phyloP scores from a whole-genome alignment of 2,329 filamentous ascomycete genomes.

The Mycosphaerelloides madeirae region DNA sequence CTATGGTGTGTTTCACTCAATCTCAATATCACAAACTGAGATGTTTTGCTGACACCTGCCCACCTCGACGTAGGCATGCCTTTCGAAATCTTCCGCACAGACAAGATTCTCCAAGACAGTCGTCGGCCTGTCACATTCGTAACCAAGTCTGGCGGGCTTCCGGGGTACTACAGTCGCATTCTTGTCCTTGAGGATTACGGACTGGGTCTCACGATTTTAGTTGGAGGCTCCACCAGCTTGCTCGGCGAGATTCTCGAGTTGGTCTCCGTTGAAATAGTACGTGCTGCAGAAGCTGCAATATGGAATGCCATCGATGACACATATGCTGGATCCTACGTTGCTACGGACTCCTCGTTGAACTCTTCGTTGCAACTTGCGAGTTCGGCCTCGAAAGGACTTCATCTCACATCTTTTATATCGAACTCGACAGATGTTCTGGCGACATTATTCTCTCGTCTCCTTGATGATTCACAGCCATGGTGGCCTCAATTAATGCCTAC shows the following conservation, averaged over 20 bases:
- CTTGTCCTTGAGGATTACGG: slow-evolving; percentile 42
- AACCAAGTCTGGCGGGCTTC: slow-evolving; percentile 43
- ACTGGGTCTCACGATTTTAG: slow-evolving; percentile 41
- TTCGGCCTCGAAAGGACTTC: slow-evolving; percentile 19
- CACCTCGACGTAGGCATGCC: slow-evolving; percentile 32
- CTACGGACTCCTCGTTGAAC: slow-evolving; percentile 18
- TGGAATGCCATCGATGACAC: slow-evolving; percentile 16
- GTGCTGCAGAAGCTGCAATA: slow-evolving; percentile 30
- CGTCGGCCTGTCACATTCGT: slow-evolving; percentile 40
- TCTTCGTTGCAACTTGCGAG: slow-evolving; percentile 18
- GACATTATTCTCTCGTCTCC: background rate
- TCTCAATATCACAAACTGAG: no score
- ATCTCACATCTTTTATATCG: slow-evolving; percentile 21
- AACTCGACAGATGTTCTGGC: slow-evolving; percentile 21
- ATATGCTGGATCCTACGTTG: slow-evolving; percentile 18
- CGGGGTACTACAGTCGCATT: slow-evolving; percentile 40
- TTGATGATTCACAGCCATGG: slow-evolving; percentile 6
- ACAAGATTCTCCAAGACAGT: slow-evolving; percentile 35
- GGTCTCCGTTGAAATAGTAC: slow-evolving; percentile 29
- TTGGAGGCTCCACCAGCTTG: slow-evolving; percentile 26
- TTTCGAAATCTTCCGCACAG: slow-evolving; percentile 45
- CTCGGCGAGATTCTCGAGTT: slow-evolving; percentile 28
- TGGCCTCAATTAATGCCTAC: slow-evolving; percentile 27
- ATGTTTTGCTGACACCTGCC: no score
- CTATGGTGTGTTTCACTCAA: slow-evolving; percentile 28